Evolutionary conservation across 2,329 filamentous ascomycete genomes (phyloP).

Genomic region (Nothophoma quercina): DNA sequence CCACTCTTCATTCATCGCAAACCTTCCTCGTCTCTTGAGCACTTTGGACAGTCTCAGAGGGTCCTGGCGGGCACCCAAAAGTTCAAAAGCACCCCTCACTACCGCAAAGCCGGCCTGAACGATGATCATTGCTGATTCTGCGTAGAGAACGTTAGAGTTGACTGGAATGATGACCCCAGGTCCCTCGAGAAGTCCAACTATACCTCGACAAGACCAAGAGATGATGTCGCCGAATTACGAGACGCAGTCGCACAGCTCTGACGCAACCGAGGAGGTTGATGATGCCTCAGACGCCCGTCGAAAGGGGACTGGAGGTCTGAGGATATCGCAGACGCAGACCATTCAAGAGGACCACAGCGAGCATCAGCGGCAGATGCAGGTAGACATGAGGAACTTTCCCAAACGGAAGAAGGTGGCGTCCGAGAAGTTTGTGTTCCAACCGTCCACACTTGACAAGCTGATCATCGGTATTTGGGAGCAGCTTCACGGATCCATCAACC

Average conservation of each 20-base stretch:
- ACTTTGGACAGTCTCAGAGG: background rate
- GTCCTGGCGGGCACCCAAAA: too few species aligned
- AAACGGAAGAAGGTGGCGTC: conserved; percentile 43
- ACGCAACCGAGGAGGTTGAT: conserved; percentile 2
- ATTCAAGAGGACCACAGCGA: conserved; percentile 42
- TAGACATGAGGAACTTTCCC: conserved; percentile 41
- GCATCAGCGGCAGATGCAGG: conserved; percentile 44
- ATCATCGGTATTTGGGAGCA: conserved; percentile 61
- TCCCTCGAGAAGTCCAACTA: conserved; percentile 31
- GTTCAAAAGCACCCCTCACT: too few species aligned
- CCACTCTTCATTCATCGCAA: background rate
- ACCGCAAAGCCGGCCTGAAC: background rate
- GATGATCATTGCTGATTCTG: background rate
- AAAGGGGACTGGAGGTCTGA: conserved; percentile 39
- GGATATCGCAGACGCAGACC: conserved; percentile 34
- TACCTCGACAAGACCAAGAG: conserved; percentile 15
- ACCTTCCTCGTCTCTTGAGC: background rate
- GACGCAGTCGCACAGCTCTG: conserved; percentile 13
- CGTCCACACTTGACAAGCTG: conserved; percentile 58
- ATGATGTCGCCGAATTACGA: conserved; percentile 13
- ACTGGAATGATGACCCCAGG: conserved; percentile 34
- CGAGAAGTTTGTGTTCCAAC: conserved; percentile 54
- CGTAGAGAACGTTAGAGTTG: conserved; percentile 36
- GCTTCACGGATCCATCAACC: conserved; percentile 53
- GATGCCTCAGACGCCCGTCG: conserved; percentile 19